These are phyloP conservation scores for Solanum peruvianum DNA, from an alignment of 257 asterid species.

Conservation along the genomic window DNA sequence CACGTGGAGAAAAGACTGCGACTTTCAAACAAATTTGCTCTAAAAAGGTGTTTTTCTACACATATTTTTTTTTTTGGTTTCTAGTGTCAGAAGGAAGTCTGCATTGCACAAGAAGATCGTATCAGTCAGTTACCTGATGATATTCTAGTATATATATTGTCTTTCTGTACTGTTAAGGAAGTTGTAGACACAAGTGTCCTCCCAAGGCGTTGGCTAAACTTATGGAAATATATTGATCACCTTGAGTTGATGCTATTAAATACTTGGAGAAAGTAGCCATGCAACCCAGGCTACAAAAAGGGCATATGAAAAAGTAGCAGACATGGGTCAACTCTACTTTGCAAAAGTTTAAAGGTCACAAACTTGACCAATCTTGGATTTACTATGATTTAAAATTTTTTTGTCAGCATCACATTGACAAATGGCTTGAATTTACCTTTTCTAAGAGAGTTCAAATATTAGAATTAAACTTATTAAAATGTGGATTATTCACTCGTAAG, in stretches of 20 bases:
- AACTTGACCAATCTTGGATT: background rate
- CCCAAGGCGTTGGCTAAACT: background rate
- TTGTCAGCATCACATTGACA: background rate
- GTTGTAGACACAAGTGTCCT: no score
- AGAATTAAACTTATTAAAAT: background rate
- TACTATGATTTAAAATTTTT: background rate
- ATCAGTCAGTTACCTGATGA: no score
- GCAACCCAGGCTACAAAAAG: background rate
- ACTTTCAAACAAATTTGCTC: no score
- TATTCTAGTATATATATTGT: no score
- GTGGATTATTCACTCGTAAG: background rate
- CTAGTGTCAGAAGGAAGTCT: no score
- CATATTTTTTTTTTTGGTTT: no score
- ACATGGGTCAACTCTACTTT: background rate
- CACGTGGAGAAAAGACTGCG: no score
- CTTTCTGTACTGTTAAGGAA: no score
- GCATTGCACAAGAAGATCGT: no score
- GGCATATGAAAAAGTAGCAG: background rate
- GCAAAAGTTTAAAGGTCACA: background rate
- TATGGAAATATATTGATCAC: background rate
- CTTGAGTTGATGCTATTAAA: background rate
- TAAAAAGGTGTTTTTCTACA: no score
- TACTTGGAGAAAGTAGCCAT: background rate
- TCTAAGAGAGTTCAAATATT: background rate
- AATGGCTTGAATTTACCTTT: background rate